phyloP scores from a whole-genome alignment of 1,284 basidiomycete species.

The Earliella scabrosa region DNA sequence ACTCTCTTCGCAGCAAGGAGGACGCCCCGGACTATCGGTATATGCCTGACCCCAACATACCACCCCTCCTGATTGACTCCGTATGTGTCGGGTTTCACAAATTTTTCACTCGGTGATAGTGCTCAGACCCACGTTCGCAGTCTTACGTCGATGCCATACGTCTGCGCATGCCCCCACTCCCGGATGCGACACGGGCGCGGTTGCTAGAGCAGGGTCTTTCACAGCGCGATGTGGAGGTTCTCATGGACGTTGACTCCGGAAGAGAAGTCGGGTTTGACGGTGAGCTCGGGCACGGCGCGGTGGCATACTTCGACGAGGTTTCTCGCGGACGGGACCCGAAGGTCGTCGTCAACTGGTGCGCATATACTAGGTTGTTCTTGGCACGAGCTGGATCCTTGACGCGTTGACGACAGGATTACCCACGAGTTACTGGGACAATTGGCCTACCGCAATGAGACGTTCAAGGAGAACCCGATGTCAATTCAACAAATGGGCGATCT shows the following conservation, averaged over 20 bases:
- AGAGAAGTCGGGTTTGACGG: slow-evolving; percentile 68
- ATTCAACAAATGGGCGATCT: slow-evolving; percentile 74
- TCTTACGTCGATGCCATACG: slow-evolving; percentile 61
- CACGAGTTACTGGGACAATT: slow-evolving; percentile 87
- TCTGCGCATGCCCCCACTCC: slow-evolving; percentile 78
- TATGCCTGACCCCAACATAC: slow-evolving; percentile 97
- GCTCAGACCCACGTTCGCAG: slow-evolving; percentile 41
- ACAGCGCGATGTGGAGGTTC: slow-evolving; percentile 71
- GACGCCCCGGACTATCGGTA: slow-evolving; percentile 96
- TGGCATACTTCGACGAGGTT: slow-evolving; percentile 81
- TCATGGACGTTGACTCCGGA: slow-evolving; percentile 75
- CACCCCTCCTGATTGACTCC: slow-evolving; percentile 70
- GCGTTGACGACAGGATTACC: slow-evolving; percentile 64
- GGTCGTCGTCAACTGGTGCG: slow-evolving; percentile 85
- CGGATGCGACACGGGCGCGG: slow-evolving; percentile 65
- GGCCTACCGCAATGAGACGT: slow-evolving; percentile 59
- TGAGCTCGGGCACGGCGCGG: slow-evolving; percentile 51
- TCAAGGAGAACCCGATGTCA: slow-evolving; percentile 66
- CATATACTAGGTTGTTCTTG: not conserved
- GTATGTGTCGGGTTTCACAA: slow-evolving; percentile 37
- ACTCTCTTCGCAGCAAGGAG: slow-evolving; percentile 86
- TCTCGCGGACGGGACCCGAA: slow-evolving; percentile 63
- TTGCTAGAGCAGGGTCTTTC: slow-evolving; percentile 60
- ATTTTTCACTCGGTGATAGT: not conserved
- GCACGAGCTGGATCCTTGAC: not conserved